Conservation (phyloP, 2,329 filamentous ascomycete species). For the Dactylellina cionopaga region DNA sequence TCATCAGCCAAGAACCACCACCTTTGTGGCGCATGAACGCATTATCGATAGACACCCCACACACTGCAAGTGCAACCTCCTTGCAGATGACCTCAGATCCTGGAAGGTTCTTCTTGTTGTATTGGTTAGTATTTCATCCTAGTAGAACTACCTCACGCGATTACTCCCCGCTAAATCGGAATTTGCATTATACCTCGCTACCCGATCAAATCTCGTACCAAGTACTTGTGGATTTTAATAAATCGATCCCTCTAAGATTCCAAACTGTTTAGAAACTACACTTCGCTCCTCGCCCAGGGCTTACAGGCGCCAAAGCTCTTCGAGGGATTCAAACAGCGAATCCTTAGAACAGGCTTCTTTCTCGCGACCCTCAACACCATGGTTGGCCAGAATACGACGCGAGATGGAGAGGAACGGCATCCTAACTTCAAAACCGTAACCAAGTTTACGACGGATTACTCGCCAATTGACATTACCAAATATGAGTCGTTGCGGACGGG, state of each 20-base stretch:
- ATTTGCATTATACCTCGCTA: neutral
- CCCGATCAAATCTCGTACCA: too few relatives aligned
- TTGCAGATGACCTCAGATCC: neutral
- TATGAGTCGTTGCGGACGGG: constrained; percentile 96
- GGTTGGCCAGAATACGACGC: constrained; percentile 15
- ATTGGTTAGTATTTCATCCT: too few relatives aligned
- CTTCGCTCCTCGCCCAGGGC: constrained; percentile 39
- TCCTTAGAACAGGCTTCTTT: constrained; percentile 24
- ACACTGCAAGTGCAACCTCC: constrained; percentile 5
- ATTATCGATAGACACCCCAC: constrained; percentile 4
- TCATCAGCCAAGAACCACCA: neutral
- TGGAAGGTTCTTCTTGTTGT: neutral
- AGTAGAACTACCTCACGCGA: too few relatives aligned
- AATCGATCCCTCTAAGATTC: too few relatives aligned
- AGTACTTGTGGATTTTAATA: too few relatives aligned
- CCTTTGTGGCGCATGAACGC: neutral
- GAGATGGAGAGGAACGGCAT: constrained; percentile 3
- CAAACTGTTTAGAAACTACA: constrained; percentile 48
- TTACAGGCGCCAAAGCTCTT: constrained; percentile 43
- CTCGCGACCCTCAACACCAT: constrained; percentile 36
- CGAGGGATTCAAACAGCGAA: constrained; percentile 25
- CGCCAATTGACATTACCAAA: constrained; percentile 85
- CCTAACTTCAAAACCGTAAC: constrained; percentile 82
- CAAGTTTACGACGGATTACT: constrained; percentile 88
- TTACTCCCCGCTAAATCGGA: too few relatives aligned